Percentiles rank a stretch among this genome's conserved stretches.
These are phyloP conservation scores for Dichotomocladium elegans DNA, from an alignment of 371 early-diverging fungal species.

Conservation along the genomic window DNA sequence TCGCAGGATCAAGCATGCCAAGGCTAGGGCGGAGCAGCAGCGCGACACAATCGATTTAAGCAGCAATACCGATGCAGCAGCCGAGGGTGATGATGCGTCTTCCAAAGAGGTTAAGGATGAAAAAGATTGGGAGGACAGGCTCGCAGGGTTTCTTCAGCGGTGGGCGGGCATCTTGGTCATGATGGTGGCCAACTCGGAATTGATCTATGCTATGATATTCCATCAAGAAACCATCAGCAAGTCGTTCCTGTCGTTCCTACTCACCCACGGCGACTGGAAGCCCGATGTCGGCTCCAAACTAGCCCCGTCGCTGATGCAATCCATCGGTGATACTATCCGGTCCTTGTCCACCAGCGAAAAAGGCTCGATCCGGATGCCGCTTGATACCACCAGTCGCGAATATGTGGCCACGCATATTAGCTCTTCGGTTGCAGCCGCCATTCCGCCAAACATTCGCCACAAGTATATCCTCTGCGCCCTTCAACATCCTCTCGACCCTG, in stretches of 20 bases:
- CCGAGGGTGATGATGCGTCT: too few relatives aligned
- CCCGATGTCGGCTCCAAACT: conserved; percentile 50
- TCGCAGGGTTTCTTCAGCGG: conserved; percentile 45
- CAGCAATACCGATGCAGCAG: too few relatives aligned
- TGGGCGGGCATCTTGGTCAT: conserved; percentile 59
- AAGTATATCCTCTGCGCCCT: conserved; percentile 67
- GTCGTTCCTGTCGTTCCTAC: conserved; percentile 62
- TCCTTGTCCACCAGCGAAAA: conserved; percentile 28
- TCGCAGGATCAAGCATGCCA: conserved; percentile 18
- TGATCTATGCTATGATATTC: conserved; percentile 59
- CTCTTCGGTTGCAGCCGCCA: conserved; percentile 49
- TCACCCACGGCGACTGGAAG: conserved; percentile 60
- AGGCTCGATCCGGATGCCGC: conserved; percentile 37
- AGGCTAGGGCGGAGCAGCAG: conserved; percentile 8
- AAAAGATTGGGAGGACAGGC: conserved; percentile 44
- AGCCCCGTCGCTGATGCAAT: conserved; percentile 41
- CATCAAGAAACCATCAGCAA: conserved; percentile 58
- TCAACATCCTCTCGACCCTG: conserved; percentile 64
- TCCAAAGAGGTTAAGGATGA: too few relatives aligned
- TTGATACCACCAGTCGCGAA: conserved; percentile 36
- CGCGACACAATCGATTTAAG: too few relatives aligned
- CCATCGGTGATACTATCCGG: conserved; percentile 32
- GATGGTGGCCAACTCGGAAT: conserved; percentile 64
- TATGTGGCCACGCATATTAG: conserved; percentile 49
- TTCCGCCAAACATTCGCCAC: conserved; percentile 51